Base-by-base conservation (phyloP, 345 rosid genomes). In the Acer yangbiense region DNA sequence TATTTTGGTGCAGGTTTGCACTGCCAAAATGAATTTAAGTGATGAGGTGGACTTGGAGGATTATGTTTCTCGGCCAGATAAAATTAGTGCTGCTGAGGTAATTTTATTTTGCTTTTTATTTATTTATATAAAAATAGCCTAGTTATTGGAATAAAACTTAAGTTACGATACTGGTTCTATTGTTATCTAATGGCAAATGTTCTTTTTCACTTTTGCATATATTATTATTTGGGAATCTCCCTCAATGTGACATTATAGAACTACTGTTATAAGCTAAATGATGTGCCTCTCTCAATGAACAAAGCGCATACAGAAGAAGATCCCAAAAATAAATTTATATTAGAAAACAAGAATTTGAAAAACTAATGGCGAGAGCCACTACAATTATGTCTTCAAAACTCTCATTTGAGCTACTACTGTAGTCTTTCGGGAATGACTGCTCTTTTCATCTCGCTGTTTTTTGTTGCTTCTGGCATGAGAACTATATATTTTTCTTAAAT, bases 41-140 rank as follows among this genome's bases (percentile, higher is more conserved):
- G 99, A 96, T 79, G 98, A 96, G 91, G 98, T 92, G 72, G 99
- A 96, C 85, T 85, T 96, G 90, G 99, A 96, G 82, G 99, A 96
- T 89, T 96, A 92, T 83, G 98, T 96, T 74, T 96, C 98, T 79
- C 89, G 98, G 21, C 99, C 99, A 9, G 99, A 96, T 81, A 96
- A 94, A 90, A 96, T 96, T 74, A 96, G 99, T 77, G 99, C 99
- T 86, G 98, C 99, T 57, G 99, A 96, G 97, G 99, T 96, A 78
- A 72, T 94, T 88, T 74, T 62, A 25, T 35, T 67, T 82, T 73
- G 6, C 77, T 62, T 79, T 20, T 61, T n/a, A n/a, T n/a, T n/a
- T n/a, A n/a, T n/a, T 77, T 1, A 73, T 43, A 1, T 65, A 41
- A 43, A 1, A 7, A 20, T 27, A 64, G 6, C 21, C 68, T 25